Evolutionary conservation across 441 rosid species (phyloP).

Genomic region (Hura crepitans): DNA sequence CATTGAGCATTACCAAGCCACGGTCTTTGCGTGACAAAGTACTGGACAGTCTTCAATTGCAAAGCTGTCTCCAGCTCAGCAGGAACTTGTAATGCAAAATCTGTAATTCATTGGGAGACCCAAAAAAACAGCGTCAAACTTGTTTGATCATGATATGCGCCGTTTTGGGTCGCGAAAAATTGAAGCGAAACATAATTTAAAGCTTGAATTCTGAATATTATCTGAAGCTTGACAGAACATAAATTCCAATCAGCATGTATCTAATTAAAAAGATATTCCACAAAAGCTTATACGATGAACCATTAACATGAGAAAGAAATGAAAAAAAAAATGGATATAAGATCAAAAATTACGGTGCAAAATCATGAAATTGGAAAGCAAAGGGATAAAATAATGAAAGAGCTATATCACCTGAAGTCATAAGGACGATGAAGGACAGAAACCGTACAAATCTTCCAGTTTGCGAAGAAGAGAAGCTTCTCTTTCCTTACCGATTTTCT

Average conservation of each 20-base stretch:
- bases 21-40: slow-evolving; percentile 69
- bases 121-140: background rate
- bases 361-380: background rate
- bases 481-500: slow-evolving; percentile 7
- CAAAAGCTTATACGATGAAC: too few relatives aligned
- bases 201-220: background rate
- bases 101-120: slow-evolving; percentile 21
- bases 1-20: slow-evolving; percentile 65
- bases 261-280: background rate
- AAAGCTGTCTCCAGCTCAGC: slow-evolving; percentile 80
- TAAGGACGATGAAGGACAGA: background rate
- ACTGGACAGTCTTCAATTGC: slow-evolving; percentile 64
- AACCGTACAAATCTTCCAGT: background rate
- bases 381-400: background rate
- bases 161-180: background rate
- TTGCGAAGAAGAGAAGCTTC: background rate
- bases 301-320: too few relatives aligned
- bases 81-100: slow-evolving; percentile 51
- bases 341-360: background rate
- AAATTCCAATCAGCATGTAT: background rate
- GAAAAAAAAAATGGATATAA: background rate
- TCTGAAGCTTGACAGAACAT: background rate
- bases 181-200: background rate
- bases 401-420: slow-evolving; percentile 23
- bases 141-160: background rate